These are phyloP conservation scores for Solanum hybrid DNA, from an alignment of 305 asterid genomes.

Conservation along the genomic window DNA sequence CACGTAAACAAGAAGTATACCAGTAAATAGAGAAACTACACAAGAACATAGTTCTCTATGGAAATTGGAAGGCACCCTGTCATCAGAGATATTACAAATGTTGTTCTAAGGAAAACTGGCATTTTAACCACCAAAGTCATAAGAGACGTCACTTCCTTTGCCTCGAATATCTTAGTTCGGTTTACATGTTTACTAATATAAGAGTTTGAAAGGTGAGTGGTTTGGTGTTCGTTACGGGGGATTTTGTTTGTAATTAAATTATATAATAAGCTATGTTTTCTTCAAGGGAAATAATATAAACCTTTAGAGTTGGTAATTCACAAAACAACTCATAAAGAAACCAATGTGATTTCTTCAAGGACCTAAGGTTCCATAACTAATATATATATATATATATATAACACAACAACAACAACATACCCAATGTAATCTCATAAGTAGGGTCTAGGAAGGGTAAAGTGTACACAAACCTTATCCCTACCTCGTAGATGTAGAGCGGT, in stretches of 20 bases:
- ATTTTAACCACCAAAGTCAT: neutral
- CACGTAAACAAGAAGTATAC: neutral
- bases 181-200: neutral
- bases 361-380: neutral
- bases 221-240: neutral
- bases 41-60: neutral
- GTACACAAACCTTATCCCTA: neutral
- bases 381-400: no score
- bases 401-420: neutral
- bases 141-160: neutral
- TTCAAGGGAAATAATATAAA: neutral
- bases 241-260: neutral
- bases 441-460: neutral
- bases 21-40: neutral
- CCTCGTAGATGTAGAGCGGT: neutral
- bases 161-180: neutral
- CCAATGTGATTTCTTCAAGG: neutral
- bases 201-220: neutral
- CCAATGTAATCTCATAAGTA: neutral
- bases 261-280: neutral
- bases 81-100: neutral
- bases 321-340: neutral
- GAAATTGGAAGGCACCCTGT: neutral
- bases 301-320: neutral
- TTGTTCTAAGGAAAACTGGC: neutral